Conservation (phyloP, 306 rosid genomes). For the Rubus idaeus region DNA sequence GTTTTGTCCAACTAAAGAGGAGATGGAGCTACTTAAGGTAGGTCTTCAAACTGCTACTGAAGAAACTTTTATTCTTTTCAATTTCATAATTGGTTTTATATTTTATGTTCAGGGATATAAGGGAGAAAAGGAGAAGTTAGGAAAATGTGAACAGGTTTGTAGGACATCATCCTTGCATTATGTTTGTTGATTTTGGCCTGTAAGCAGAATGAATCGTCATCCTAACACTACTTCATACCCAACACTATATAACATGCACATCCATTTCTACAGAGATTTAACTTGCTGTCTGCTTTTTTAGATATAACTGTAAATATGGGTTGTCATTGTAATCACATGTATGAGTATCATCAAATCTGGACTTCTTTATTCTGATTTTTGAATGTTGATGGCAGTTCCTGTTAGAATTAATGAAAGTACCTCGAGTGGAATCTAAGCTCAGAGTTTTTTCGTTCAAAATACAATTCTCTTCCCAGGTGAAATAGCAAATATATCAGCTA, state of each 20-base stretch:
- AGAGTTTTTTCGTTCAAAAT: constrained; percentile 84
- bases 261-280: neutral
- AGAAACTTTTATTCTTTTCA: constrained; percentile 19
- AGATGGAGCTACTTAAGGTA: constrained; percentile 89
- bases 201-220: neutral
- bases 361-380: neutral
- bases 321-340: neutral
- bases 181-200: neutral
- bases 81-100: constrained; percentile 28
- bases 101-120: constrained; percentile 57
- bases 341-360: neutral
- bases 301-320: neutral
- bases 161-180: constrained; percentile 15
- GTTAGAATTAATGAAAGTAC: constrained; percentile 77
- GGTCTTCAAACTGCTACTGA: constrained; percentile 11
- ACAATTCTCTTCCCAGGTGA: constrained; percentile 81
- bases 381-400: constrained; percentile 62
- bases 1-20: constrained; percentile 93
- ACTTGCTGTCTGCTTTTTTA: neutral
- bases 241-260: neutral
- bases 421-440: constrained; percentile 88
- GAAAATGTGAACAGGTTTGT: constrained; percentile 93
- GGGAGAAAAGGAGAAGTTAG: constrained; percentile 85
- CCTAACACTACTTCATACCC: neutral
- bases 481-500: constrained; percentile 13